Base-by-base conservation (phyloP, 768 basidiomycete genomes). In the Stropharia rugosoannulata region DNA sequence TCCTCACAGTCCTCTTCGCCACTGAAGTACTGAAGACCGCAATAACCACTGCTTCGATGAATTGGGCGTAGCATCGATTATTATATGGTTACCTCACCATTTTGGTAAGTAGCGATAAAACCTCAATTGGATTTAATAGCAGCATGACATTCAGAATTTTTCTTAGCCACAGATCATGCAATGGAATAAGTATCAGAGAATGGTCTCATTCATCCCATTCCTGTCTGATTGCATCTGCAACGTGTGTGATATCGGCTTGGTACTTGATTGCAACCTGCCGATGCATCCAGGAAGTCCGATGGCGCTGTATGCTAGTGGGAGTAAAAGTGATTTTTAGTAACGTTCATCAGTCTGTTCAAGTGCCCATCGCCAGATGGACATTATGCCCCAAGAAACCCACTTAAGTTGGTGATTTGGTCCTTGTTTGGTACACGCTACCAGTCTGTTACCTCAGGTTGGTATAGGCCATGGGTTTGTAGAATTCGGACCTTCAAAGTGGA, bases 201-300 rank as follows among this genome's bases (percentile, higher is more conserved):
- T 18, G n/a, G 22, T 42, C 29, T 36, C 32, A 18, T 16, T 29
- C 15, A n/a, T 40, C 13, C 29, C 16, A 43, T 51, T 45, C 44
- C 32, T 52, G 35, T 18, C 32, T 52, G 42, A 52, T 52, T 45
- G 15, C 51, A 43, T 22, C 40, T 51, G 42, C 13, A 44, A 43
- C 39, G 41, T 35, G 51, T 39, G 37, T 32, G 13, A 32, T 51
- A n/a, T 51, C 40, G 19, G 12, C 18, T 41, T 15, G 40, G 40
- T 41, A 6, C 18, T 41, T n/a, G 40, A 15, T 43, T 32, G n/a
- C n/a, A 37, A 49, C 35, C 32, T 16, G 22, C n/a, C 43, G 51
- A 44, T 41, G n/a, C 42, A 9, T 43, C 22, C 42, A 18, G 22
- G 5, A 19, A 12, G 22, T 18, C 8, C 18, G 16, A 16, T 10